Base-by-base conservation (phyloP, 495 filamentous ascomycete species). In the Paragyromitra xinjiangensis region DNA sequence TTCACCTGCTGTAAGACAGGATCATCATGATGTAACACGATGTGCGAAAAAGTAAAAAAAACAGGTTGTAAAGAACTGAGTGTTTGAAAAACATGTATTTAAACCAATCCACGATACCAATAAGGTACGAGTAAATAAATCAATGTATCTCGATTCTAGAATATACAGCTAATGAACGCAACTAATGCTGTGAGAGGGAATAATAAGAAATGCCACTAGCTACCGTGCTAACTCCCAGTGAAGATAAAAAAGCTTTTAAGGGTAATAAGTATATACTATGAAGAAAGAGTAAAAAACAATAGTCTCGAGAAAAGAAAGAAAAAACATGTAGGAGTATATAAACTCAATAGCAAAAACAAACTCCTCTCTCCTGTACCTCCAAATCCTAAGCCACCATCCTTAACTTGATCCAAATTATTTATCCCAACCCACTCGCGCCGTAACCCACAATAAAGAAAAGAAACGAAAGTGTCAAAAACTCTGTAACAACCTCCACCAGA, bases 371-470 rank as follows among this genome's bases (percentile, higher is more conserved):
- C 39, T 19, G 29, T 34, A 34, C 29, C 29, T 34, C 29, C 55
- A 42, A 48, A 22, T 40, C 67, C 37, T 39, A 24, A 22, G n/a
- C 61, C 19, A n/a, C n/a, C 29, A 16, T 7, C 53, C 42, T 22
- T 14, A 40, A 40, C 40, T 26, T 29, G 48, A 12, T 65, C 48
- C 48, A 34, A 58, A 73, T 73, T 58, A 77, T 61, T 72, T 24
- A 76, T 64, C 26, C 19, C 61, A 75, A 61, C 67, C 26, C 56
- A 53, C 34, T 44, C 74, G 74, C 74, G 74, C 74, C 74, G 29
- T 77, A 62, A 40, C 74, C 74, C 69, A 16, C 39, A 42, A 75
- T 53, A 24, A 70, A 8, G 4, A 6, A 59, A 29, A 26, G 5
- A 65, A 24, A 40, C 26, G 24, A 58, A 42, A 78, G 24, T 2